Percentiles rank a stretch among this genome's conserved stretches.
phyloP scores from a whole-genome alignment of 169 alveolate species.

The Cryptosporidium felis region DNA sequence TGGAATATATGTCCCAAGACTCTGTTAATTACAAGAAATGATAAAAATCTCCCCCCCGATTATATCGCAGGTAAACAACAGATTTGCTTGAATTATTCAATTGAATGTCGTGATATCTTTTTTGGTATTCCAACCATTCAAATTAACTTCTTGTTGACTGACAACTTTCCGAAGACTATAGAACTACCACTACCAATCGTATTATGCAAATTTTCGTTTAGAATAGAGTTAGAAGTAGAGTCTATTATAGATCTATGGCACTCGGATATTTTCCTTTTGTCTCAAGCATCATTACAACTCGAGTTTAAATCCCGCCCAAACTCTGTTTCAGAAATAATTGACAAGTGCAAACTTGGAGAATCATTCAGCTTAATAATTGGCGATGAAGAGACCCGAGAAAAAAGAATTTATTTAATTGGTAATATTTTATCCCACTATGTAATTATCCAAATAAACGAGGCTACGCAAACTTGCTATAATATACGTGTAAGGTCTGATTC shows the following conservation, averaged over 20 bases:
- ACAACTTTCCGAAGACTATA: neutral
- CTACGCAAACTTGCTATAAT: neutral
- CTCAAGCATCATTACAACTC: slow-evolving; percentile 13
- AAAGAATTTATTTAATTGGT: slow-evolving; percentile 26
- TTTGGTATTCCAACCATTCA: slow-evolving; percentile 20
- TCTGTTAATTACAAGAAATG: neutral
- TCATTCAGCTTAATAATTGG: slow-evolving; percentile 8
- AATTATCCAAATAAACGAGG: slow-evolving; percentile 9
- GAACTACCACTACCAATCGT: slow-evolving; percentile 40
- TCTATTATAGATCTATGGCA: slow-evolving; percentile 43
- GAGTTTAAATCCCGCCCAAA: neutral
- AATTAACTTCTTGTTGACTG: slow-evolving; percentile 21
- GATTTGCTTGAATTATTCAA: neutral
- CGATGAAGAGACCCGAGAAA: neutral
- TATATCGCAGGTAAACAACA: slow-evolving; percentile 50
- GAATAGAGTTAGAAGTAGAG: neutral
- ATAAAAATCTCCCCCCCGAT: neutral
- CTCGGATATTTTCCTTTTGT: slow-evolving; percentile 22
- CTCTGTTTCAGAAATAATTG: neutral
- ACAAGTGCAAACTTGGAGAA: slow-evolving; percentile 28
- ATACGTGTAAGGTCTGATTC: slow-evolving; percentile 66
- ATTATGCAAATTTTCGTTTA: slow-evolving; percentile 13
- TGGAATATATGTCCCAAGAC: neutral
- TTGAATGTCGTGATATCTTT: slow-evolving; percentile 29
- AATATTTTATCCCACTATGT: neutral